phyloP scores from a whole-genome alignment of 1,139 yeast genomes.

The Candida tunisiensis region DNA sequence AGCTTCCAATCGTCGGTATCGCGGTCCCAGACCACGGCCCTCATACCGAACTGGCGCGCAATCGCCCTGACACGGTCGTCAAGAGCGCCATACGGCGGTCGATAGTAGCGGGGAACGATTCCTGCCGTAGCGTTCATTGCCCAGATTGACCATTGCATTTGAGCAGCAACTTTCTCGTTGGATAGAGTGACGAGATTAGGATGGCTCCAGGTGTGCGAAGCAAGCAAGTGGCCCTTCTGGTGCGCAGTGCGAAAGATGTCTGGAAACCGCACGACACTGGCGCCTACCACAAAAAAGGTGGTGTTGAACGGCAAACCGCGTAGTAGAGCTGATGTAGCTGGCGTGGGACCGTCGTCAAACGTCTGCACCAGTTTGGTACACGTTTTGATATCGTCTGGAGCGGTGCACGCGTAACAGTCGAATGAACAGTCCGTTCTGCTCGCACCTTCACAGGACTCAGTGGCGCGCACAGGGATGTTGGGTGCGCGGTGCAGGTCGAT shows the following conservation, averaged over 20 bases:
- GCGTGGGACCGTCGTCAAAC: constrained; percentile 91
- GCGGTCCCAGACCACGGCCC: constrained; percentile 78
- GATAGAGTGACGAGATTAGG: constrained; percentile 59
- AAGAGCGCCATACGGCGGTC: constrained; percentile 94
- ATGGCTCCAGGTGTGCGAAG: constrained; percentile 90
- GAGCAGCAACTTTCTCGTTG: constrained; percentile 75
- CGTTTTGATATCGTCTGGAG: constrained; percentile 60
- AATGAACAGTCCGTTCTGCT: constrained; percentile 50
- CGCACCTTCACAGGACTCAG: constrained; percentile 40
- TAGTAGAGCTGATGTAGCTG: constrained; percentile 44
- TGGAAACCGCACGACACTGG: constrained; percentile 62
- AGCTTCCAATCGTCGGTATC: constrained; percentile 90
- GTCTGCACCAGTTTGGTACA: constrained; percentile 66
- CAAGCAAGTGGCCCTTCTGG: constrained; percentile 58
- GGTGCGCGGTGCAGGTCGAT: constrained; percentile 41
- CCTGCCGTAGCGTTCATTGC: constrained; percentile 92
- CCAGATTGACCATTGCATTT: constrained; percentile 92
- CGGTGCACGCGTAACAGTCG: constrained; percentile 70
- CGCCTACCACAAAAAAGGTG: constrained; percentile 77
- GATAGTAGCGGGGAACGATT: constrained; percentile 81
- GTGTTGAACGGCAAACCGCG: constrained; percentile 34
- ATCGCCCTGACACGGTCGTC: constrained; percentile 75
- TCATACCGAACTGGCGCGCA: constrained; percentile 72
- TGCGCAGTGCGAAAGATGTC: constrained; percentile 45
- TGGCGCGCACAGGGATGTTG: constrained; percentile 30